Percentiles rank a stretch among this genome's conserved stretches.
phyloP scores from a whole-genome alignment of 306 rosid genomes.

The Lupinus albus region DNA sequence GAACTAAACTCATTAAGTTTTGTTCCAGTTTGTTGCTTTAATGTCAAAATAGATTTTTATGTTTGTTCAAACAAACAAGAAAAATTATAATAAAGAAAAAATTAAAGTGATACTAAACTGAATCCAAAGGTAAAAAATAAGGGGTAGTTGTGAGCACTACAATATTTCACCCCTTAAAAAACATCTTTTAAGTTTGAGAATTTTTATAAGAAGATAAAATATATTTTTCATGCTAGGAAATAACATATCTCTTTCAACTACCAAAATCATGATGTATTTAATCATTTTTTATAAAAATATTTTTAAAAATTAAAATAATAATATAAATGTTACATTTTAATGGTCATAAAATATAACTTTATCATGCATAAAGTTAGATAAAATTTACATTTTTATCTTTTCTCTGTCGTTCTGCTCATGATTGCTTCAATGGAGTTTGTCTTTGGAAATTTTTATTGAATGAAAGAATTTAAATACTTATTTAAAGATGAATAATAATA shows the following conservation, averaged over 20 bases:
- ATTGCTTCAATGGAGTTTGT: constrained; percentile 10
- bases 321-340: no score
- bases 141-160: background rate
- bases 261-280: no score
- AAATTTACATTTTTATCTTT: constrained; percentile 11
- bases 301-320: no score
- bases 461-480: no score
- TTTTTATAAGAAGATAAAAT: no score
- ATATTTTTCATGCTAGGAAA: no score
- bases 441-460: no score
- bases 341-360: no score
- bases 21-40: constrained; percentile 71
- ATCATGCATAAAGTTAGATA: no score
- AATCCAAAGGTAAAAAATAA: constrained; percentile 1
- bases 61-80: constrained; percentile 23
- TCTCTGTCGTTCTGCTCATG: background rate
- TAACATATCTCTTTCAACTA: no score
- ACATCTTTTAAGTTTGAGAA: constrained; percentile 1
- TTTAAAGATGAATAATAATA: no score
- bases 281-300: no score
- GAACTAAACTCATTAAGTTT: constrained; percentile 78
- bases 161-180: constrained; percentile 8
- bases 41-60: constrained; percentile 52
- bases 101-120: background rate
- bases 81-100: constrained; percentile 7